Conservation (phyloP, 78 protist genomes). For the Chrysochromulina parva region DNA sequence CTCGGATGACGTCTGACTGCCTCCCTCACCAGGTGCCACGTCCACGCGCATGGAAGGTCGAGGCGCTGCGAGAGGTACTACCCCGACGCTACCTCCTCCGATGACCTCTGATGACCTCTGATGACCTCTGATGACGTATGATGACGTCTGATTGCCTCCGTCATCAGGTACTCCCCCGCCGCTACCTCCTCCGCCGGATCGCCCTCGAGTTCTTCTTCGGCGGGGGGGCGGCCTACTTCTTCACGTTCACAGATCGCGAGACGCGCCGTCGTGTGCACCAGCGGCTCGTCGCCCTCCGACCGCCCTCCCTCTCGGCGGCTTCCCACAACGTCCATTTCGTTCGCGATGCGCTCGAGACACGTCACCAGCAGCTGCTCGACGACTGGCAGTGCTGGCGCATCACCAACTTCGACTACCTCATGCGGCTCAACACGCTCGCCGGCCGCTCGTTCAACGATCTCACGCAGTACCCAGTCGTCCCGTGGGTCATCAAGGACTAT, state of each 20-base stretch:
- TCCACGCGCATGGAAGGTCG: too few relatives aligned
- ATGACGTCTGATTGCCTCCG: too few relatives aligned
- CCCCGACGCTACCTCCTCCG: too few relatives aligned
- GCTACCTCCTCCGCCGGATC: background rate
- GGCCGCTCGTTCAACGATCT: conserved; percentile 42
- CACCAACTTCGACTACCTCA: conserved; percentile 39
- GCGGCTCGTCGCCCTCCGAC: background rate
- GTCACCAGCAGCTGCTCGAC: background rate
- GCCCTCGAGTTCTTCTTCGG: background rate
- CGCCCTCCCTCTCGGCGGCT: background rate
- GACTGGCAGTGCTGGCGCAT: background rate
- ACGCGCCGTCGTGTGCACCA: background rate
- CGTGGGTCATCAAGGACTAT: conserved; percentile 82
- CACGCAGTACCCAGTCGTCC: conserved; percentile 49
- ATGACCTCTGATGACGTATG: too few relatives aligned
- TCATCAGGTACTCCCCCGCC: background rate
- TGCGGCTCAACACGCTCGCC: conserved; percentile 40
- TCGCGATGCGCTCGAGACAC: background rate
- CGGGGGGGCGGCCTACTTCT: background rate
- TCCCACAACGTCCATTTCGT: background rate
- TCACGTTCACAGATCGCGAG: background rate
- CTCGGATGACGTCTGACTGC: too few relatives aligned
- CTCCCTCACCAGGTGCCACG: too few relatives aligned
- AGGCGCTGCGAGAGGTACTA: too few relatives aligned
- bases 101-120: too few relatives aligned